These are phyloP conservation scores for Boletus holoroseus DNA, from an alignment of 1,284 basidiomycete species.

Conservation along the genomic window DNA sequence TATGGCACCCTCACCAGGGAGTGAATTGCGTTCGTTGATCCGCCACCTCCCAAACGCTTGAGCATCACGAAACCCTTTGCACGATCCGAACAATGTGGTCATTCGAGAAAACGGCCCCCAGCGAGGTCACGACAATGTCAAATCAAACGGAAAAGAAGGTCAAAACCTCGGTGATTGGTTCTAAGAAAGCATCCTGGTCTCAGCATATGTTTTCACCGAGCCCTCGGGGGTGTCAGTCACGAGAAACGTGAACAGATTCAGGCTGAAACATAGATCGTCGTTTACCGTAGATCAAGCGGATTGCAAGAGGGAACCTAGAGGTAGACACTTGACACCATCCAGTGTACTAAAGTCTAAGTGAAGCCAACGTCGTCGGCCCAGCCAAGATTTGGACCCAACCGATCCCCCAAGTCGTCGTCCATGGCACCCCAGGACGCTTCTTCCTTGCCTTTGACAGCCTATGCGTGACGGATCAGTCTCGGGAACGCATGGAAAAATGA, in stretches of 20 bases:
- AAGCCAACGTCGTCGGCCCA: constrained; percentile 30
- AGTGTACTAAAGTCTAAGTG: constrained; percentile 7
- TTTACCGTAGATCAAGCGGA: neutral
- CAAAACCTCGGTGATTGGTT: neutral
- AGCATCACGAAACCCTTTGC: neutral
- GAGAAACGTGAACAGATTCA: neutral
- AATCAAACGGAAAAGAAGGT: neutral
- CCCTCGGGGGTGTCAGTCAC: neutral
- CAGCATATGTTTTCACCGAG: neutral
- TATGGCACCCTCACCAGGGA: too few relatives aligned
- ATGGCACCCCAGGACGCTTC: constrained; percentile 27
- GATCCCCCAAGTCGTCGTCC: constrained; percentile 31
- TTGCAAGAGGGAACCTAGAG: neutral
- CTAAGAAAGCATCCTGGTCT: neutral
- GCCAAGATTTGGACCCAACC: constrained; percentile 15
- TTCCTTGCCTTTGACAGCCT: constrained; percentile 34
- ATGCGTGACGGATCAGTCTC: constrained; percentile 1
- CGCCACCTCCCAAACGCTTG: too few relatives aligned
- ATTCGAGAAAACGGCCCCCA: neutral
- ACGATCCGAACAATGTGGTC: neutral
- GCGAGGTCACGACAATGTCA: neutral
- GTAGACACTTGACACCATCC: neutral
- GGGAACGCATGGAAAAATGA: neutral
- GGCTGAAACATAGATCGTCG: neutral
- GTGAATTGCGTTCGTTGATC: too few relatives aligned